Evolutionary conservation across 768 basidiomycete species (phyloP), one percentile per base, ranked within the genome.

Genomic region (Filobasidium floriforme): DNA sequence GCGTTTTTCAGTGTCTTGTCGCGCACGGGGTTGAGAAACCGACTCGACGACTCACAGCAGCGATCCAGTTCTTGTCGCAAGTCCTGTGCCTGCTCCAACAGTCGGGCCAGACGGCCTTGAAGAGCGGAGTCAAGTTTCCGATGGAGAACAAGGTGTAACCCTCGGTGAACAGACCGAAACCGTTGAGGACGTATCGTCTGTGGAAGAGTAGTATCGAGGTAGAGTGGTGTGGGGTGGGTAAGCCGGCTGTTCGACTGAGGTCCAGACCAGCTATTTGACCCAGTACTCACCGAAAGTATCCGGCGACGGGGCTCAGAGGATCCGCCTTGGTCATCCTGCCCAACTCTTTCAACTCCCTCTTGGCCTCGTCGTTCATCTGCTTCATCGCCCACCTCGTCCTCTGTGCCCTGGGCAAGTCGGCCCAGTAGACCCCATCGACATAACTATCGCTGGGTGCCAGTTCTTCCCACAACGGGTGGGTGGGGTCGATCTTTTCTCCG

Each of bases 101-200:
- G 14, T 46, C 11, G 18, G 78, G 78, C 79, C 80, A 81, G 7
- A 79, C 78, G 10, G 71, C 67, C 46, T 67, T 24, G 71, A 78
- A 81, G 11, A 81, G 72, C 0, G 78, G 68, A 0, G 71, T 67
- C 28, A 80, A 71, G 72, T 80, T 81, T 40, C 80, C 80, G 65
- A 81, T 80, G 10, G 79, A 80, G 77, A 81, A 81, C 32, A 81
- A 72, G 51, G 77, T 75, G 64, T 78, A 80, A 41, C 79, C 79
- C 67, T 78, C 74, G 15, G 70, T 73, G 68, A 75, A 75, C 14
- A 73, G 66, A 24, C 76, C 77, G 70, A 79, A 78, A 59, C 77
- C 77, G 51, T 73, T 75, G n/a, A 78, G 66, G 54, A 79, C 80
- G 71, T 81, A 81, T 65, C 74, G 70, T 41, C 68, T 67, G 14